A percentile compares a stretch with the other conserved stretches of the same genome.
Conservation (phyloP, 2,329 filamentous ascomycete genomes). For the Hymenoscyphus occultus region DNA sequence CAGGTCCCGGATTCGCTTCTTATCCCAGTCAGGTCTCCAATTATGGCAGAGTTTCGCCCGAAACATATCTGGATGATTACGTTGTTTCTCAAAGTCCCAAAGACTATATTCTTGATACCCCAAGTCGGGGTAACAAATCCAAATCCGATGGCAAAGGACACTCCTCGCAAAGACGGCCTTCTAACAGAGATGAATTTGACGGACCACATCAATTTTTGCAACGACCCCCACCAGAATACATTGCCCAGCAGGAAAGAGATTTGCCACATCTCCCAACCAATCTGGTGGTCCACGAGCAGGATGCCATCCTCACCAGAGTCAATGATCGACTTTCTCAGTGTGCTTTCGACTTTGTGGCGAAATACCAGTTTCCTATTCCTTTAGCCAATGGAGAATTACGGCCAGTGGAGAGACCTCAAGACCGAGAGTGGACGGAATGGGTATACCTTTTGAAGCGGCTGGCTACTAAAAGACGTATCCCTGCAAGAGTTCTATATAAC, state of each 20-base stretch:
- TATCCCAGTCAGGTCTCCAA: slow-evolving; percentile 31
- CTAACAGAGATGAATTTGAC: slow-evolving; percentile 86
- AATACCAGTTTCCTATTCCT: slow-evolving; percentile 87
- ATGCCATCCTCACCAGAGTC: slow-evolving; percentile 73
- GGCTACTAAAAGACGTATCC: slow-evolving; percentile 82
- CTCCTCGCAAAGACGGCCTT: slow-evolving; percentile 62
- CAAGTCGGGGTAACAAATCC: slow-evolving; percentile 43
- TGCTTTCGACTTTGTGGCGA: slow-evolving; percentile 86
- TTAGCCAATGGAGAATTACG: slow-evolving; percentile 70
- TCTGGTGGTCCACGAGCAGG: slow-evolving; percentile 79
- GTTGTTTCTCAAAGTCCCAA: slow-evolving; percentile 56
- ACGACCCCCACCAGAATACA: slow-evolving; percentile 65
- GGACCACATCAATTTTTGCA: slow-evolving; percentile 80
- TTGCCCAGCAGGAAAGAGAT: slow-evolving; percentile 75
- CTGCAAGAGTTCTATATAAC: slow-evolving; percentile 79
- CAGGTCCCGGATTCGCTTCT: slow-evolving; percentile 32
- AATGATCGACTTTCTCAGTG: slow-evolving; percentile 83
- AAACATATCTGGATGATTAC: slow-evolving; percentile 39
- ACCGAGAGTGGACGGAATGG: slow-evolving; percentile 90
- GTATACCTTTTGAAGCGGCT: slow-evolving; percentile 82
- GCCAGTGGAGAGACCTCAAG: slow-evolving; percentile 68
- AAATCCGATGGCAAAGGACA: slow-evolving; percentile 47
- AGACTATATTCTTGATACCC: slow-evolving; percentile 58
- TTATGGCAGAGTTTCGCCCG: slow-evolving; percentile 36
- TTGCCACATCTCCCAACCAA: slow-evolving; percentile 80